Conservation (phyloP, 2,329 filamentous ascomycete genomes). For the Fusarium pininemorale region DNA sequence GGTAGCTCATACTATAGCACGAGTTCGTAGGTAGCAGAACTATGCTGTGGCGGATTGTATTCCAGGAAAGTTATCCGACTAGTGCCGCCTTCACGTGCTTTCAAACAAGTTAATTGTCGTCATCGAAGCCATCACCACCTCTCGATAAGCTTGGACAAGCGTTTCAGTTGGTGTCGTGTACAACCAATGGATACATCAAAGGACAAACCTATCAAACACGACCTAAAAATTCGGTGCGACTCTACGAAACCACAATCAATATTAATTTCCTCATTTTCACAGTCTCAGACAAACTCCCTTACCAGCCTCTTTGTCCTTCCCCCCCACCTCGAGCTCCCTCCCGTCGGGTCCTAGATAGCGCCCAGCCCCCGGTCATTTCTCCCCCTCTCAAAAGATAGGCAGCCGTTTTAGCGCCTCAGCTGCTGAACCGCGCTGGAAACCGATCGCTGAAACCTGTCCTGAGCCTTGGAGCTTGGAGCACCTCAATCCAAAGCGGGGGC, state of each 20-base stretch:
- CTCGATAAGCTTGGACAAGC: not conserved
- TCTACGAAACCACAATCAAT: not conserved
- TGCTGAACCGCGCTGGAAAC: constrained; percentile 14
- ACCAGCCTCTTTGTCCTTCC: constrained; percentile 11
- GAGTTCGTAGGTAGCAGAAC: not conserved
- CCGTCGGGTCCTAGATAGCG: constrained; percentile 2
- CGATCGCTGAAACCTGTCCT: constrained; percentile 24
- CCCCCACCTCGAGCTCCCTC: constrained; percentile 24
- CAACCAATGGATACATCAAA: not conserved
- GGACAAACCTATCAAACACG: not conserved
- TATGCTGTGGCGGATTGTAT: no score
- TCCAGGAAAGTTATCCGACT: not conserved
- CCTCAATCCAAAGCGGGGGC: constrained; percentile 22
- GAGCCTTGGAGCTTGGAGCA: constrained; percentile 30
- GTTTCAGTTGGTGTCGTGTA: constrained; percentile 19
- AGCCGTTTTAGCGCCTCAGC: constrained; percentile 22
- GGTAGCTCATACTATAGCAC: no score
- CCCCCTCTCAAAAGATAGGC: constrained; percentile 14
- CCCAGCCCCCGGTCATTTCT: constrained; percentile 2
- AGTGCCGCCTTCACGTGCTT: constrained; percentile 15
- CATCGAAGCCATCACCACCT: constrained; percentile 39
- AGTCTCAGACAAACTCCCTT: constrained; percentile 18
- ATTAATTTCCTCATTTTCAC: not conserved
- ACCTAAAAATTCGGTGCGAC: not conserved
- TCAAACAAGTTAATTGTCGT: constrained; percentile 24